Percentiles rank a stretch among this genome's conserved stretches.
Evolutionary conservation across 768 basidiomycete species (phyloP).

Genomic region (Kwoniella sp.): DNA sequence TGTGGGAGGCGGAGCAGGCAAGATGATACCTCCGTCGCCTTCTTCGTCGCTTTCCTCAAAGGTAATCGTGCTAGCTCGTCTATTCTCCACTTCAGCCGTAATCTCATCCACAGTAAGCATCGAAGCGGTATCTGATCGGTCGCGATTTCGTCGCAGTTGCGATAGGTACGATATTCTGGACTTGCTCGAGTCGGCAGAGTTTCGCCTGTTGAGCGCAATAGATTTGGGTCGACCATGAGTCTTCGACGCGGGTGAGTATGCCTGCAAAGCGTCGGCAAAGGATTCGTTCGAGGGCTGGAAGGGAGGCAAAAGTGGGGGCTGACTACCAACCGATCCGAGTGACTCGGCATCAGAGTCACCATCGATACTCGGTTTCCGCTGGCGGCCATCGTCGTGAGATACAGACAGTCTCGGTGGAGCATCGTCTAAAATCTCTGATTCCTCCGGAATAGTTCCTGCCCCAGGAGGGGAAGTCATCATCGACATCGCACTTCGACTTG

Average conservation of each 20-base stretch:
- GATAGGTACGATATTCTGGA: slow-evolving; percentile 66
- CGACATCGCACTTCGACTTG: slow-evolving; percentile 24
- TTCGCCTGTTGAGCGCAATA: slow-evolving; percentile 47
- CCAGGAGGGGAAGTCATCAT: slow-evolving; percentile 38
- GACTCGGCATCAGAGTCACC: slow-evolving; percentile 36
- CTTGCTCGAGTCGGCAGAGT: slow-evolving; percentile 41
- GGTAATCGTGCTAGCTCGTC: slow-evolving; percentile 62
- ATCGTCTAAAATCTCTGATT: slow-evolving; percentile 28
- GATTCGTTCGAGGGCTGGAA: slow-evolving; percentile 64
- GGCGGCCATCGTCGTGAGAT: slow-evolving; percentile 45
- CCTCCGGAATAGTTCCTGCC: slow-evolving; percentile 46
- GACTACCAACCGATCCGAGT: slow-evolving; percentile 26
- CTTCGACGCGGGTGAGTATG: slow-evolving; percentile 35
- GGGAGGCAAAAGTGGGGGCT: slow-evolving; percentile 53
- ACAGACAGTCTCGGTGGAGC: slow-evolving; percentile 47
- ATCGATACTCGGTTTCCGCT: slow-evolving; percentile 36
- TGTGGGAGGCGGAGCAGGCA: slow-evolving; percentile 12
- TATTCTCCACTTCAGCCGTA: slow-evolving; percentile 83
- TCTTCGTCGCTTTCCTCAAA: slow-evolving; percentile 69
- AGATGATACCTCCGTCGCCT: slow-evolving; percentile 46
- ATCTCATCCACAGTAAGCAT: slow-evolving; percentile 97
- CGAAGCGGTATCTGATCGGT: slow-evolving; percentile 84
- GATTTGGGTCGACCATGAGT: slow-evolving; percentile 58
- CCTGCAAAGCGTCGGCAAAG: slow-evolving; percentile 70
- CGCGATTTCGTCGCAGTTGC: slow-evolving; percentile 58